Evolutionary conservation across 441 rosid species (phyloP).

Genomic region (Croton laevigatus): DNA sequence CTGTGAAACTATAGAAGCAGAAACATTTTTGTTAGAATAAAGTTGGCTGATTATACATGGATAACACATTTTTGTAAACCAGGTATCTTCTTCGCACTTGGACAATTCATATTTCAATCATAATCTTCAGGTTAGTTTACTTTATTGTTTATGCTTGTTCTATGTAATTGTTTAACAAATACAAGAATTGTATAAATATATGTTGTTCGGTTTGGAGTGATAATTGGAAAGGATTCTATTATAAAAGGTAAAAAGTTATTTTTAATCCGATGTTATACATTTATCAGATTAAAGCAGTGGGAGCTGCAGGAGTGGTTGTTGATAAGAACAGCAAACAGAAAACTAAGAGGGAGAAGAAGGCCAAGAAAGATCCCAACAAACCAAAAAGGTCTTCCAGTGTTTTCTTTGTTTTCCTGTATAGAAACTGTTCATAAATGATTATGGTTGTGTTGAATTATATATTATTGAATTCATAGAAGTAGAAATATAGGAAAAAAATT

Average conservation of each 20-base stretch:
- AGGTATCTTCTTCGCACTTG: too few species aligned
- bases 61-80: too few species aligned
- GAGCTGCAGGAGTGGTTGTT: slow-evolving; percentile 36
- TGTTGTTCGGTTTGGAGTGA: slow-evolving; percentile 4
- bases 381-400: slow-evolving; percentile 97
- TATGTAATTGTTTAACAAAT: neutral
- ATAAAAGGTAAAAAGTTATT: slow-evolving; percentile 8
- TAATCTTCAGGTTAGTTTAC: slow-evolving; percentile 32
- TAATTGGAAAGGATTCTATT: neutral
- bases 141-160: neutral
- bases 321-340: slow-evolving; percentile 36
- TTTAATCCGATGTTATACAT: slow-evolving; percentile 17
- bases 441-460: too few species aligned
- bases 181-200: neutral
- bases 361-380: slow-evolving; percentile 85
- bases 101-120: too few species aligned
- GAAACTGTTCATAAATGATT: too few species aligned
- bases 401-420: slow-evolving; percentile 98
- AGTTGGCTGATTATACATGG: too few species aligned
- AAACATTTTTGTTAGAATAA: too few species aligned
- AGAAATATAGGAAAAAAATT: too few species aligned
- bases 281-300: slow-evolving; percentile 29
- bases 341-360: slow-evolving; percentile 44
- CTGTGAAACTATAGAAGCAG: too few species aligned
- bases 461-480: too few species aligned